Percentiles rank a stretch among this genome's conserved stretches.
Evolutionary conservation across 768 basidiomycete genomes (phyloP).

Genomic region (Boletus edulis): DNA sequence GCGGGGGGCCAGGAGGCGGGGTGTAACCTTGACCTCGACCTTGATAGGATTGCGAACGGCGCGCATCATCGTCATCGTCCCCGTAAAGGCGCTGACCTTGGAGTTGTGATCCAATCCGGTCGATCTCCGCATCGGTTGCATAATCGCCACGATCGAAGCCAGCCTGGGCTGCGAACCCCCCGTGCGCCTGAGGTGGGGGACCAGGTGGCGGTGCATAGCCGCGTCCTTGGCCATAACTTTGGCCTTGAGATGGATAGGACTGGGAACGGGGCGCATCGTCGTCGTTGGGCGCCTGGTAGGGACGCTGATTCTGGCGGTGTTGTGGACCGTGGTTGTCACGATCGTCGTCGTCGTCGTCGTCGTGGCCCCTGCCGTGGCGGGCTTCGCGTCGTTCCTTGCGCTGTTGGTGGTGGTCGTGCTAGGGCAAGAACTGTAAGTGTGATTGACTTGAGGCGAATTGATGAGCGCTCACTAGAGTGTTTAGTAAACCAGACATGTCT

Average conservation of each 20-base stretch:
- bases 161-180: too few relatives aligned
- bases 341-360: background rate
- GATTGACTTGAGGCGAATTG: background rate
- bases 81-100: background rate
- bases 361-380: background rate
- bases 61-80: background rate
- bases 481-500: slow-evolving; percentile 14
- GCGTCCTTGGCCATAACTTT: background rate
- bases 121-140: too few relatives aligned
- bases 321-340: background rate
- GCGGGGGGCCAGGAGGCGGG: slow-evolving; percentile 9
- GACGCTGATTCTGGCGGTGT: background rate
- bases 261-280: background rate
- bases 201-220: background rate
- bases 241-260: too few relatives aligned
- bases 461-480: background rate
- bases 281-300: background rate
- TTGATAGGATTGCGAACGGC: slow-evolving; percentile 1
- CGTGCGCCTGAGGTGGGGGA: background rate
- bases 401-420: slow-evolving; percentile 7
- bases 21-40: background rate
- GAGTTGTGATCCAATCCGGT: background rate
- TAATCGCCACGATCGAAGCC: too few relatives aligned
- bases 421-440: too few relatives aligned
- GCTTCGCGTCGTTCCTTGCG: slow-evolving; percentile 10